Evolutionary conservation across 1,139 yeast genomes (phyloP), one percentile per base, ranked within the genome.

Genomic region (Zygoascus hellenicus): DNA sequence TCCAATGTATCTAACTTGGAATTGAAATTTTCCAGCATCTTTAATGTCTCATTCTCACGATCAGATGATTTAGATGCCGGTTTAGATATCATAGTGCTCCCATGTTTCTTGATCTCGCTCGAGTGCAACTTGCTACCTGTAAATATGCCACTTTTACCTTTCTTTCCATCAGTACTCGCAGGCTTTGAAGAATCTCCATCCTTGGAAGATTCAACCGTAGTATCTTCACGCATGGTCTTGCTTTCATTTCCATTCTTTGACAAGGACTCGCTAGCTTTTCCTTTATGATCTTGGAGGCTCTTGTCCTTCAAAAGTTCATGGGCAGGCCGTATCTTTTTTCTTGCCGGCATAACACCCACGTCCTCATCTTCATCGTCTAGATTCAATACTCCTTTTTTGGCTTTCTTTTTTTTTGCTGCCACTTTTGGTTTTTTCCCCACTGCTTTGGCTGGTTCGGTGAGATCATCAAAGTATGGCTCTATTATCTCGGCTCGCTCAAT

Each of bases 401-500:
- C 39, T 40, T 45, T 45, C 28, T 49, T 48, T 14, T 37, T 15
- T 40, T 42, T 43, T 30, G 6, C 40, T 11, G 38, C 32, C 38
- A 14, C 39, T 26, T 30, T 43, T 30, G 39, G 43, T n/a, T 38
- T 29, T n/a, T 31, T 38, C n/a, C 33, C 33, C 15, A 41, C 35
- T n/a, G 29, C 48, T n/a, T 45, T 44, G n/a, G 19, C 22, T 3
- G 22, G 31, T 30, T 43, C 42, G 5, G 36, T 42, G 51, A 79
- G 58, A 55, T 77, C 81, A 7, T 68, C 70, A 57, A 82, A 82
- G 61, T 67, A 81, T 6, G 76, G 75, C 10, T 69, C 65, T 2
- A 74, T 56, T 2, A 82, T 72, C 41, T 70, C 73, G 1, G 71
- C 60, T 1, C 59, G 62, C 1, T 57, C 59, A 14, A 83, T 71